Evolutionary conservation across 306 rosid species (phyloP), one percentile per base, ranked within the genome.

Genomic region (Cyclanthera cordifolia): DNA sequence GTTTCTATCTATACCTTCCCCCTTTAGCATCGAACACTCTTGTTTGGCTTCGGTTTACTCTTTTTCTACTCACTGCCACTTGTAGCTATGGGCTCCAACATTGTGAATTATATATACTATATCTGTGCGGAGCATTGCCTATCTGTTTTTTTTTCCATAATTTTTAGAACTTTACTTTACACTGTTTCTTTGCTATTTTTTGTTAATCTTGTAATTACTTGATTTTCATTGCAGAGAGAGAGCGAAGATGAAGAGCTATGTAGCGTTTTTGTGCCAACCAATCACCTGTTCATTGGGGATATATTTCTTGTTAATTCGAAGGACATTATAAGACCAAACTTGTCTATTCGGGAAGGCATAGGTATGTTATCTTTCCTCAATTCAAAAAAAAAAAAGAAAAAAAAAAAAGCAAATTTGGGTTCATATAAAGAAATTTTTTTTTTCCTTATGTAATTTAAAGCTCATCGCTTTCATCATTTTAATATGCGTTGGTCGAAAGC

Each of bases 271-370:
- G 91, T 90, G 81, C 97, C 97, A 59, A 87, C 95, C 15, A 90
- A 90, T 81, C 97, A 87, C 78, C 83, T 90, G 15, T 90, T 85
- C 77, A 82, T 90, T 63, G 96, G 96, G n/a, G 96, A 90, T 65
- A 84, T 90, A 74, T 57, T 85, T 63, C 86, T 90, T 52, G 86
- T 90, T 8, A 85, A 73, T 82, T 85, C 95, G 71, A 80, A 82
- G 74, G 95, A 90, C 64, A 80, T 90, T 75, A 84, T 87, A 74
- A 84, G 96, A 73, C 96, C 96, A 57, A 90, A 90, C 79, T 84
- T 90, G 51, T 90, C 95, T 73, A 85, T 90, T 25, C 86, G 96
- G 60, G 96, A 90, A 84, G 96, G 96, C 81, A 90, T 90, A 75
- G 96, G 96, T 82, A 81, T 56, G 79, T n/a, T 17, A 7, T 39